phyloP scores from a whole-genome alignment of 345 rosid species.

The Salix suchowensis region DNA sequence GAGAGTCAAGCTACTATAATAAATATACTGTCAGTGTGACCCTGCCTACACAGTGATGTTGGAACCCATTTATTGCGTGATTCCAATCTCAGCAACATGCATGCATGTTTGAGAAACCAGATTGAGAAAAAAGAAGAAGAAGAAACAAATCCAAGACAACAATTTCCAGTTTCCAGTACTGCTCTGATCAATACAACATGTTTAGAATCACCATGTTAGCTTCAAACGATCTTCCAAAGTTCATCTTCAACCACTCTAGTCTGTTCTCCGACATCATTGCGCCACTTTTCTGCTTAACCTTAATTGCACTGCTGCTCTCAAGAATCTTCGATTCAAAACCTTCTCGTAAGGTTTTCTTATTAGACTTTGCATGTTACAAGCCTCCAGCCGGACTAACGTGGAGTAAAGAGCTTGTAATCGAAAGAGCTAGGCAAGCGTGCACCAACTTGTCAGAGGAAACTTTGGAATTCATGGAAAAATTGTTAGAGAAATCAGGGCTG shows the following conservation, averaged over 20 bases:
- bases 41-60: background rate
- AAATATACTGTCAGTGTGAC: background rate
- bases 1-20: background rate
- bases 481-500: slow-evolving; percentile 26
- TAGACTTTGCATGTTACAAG: background rate
- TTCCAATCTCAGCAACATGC: too few relatives aligned
- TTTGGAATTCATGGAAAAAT: background rate
- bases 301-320: background rate
- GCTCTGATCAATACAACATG: background rate
- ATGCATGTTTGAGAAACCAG: too few relatives aligned
- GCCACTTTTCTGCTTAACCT: background rate
- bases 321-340: background rate
- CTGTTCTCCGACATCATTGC: background rate
- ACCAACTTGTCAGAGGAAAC: background rate
- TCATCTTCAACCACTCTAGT: background rate
- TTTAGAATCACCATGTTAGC: background rate
- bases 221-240: background rate
- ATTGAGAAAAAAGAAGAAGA: background rate
- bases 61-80: too few relatives aligned
- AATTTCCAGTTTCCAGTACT: background rate
- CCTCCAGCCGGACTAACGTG: background rate
- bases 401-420: background rate
- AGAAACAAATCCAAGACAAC: background rate
- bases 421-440: background rate
- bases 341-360: background rate